A percentile compares a stretch with the other conserved stretches of the same genome.
Conservation (phyloP, 2,329 filamentous ascomycete species). For the Alternaria arborescens region DNA sequence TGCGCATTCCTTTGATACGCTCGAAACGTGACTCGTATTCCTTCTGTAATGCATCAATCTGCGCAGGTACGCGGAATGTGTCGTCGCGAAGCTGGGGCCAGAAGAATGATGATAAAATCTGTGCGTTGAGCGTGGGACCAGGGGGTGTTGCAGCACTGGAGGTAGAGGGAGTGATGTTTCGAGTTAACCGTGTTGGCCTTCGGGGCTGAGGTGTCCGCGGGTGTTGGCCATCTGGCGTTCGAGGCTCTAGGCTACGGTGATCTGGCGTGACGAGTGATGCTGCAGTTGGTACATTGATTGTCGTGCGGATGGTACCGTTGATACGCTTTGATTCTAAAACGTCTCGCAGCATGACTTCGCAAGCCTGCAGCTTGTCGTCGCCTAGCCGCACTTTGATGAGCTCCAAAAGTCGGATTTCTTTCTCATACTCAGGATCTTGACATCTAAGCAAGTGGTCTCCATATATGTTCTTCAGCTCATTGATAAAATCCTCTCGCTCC, state of each 20-base stretch:
- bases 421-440: slow-evolving; percentile 72
- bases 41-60: slow-evolving; percentile 68
- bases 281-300: slow-evolving; percentile 18
- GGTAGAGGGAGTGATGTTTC: slow-evolving; percentile 23
- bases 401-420: slow-evolving; percentile 82
- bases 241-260: slow-evolving; percentile 20
- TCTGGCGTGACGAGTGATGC: slow-evolving; percentile 31
- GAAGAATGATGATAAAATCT: slow-evolving; percentile 90
- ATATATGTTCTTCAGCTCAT: slow-evolving; percentile 90
- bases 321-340: slow-evolving; percentile 82
- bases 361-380: slow-evolving; percentile 84
- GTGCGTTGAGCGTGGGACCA: slow-evolving; percentile 68
- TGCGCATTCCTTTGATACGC: slow-evolving; percentile 80
- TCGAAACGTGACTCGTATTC: slow-evolving; percentile 81
- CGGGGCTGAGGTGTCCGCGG: slow-evolving; percentile 39
- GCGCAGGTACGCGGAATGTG: slow-evolving; percentile 69
- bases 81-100: slow-evolving; percentile 85
- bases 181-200: slow-evolving; percentile 24
- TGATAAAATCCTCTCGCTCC: slow-evolving; percentile 93
- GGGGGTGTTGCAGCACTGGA: slow-evolving; percentile 43
- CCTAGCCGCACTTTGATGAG: slow-evolving; percentile 90
- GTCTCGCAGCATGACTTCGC: slow-evolving; percentile 97
- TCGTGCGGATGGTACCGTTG: slow-evolving; percentile 62
- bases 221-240: slow-evolving; percentile 30
- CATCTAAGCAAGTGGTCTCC: slow-evolving; percentile 77